Conservation (phyloP, 148 eudicot species). For the Talinum fruticosum region DNA sequence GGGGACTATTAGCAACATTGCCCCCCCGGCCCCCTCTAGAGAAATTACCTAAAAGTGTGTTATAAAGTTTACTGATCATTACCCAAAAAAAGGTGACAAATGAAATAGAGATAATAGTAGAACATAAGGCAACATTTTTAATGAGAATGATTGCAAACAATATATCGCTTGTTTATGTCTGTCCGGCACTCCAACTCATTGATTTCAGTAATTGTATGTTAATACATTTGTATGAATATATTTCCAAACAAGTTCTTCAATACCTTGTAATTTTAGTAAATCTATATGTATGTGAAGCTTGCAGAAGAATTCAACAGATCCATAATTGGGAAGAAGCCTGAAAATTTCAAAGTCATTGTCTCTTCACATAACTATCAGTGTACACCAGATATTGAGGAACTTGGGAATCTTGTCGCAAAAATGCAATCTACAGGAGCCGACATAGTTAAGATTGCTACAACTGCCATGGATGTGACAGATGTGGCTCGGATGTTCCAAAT, state of each 20-base stretch:
- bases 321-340: constrained; percentile 37
- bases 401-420: constrained; percentile 40
- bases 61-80: no score
- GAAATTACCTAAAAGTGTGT: no score
- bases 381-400: constrained; percentile 38
- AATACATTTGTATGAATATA: not conserved
- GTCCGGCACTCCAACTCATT: not conserved
- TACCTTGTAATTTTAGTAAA: not conserved
- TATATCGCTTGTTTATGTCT: not conserved
- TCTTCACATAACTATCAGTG: constrained; percentile 45
- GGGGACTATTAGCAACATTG: no score
- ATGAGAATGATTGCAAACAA: not conserved
- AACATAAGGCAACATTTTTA: not conserved
- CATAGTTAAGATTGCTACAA: constrained; percentile 35
- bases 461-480: constrained; percentile 30
- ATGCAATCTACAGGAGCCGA: constrained; percentile 60
- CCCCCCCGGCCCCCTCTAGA: no score
- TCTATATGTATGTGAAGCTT: constrained; percentile 25
- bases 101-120: not conserved
- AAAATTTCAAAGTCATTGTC: constrained; percentile 49
- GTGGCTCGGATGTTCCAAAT: constrained; percentile 32
- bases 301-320: constrained; percentile 37
- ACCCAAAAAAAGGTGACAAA: no score
- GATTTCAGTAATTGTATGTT: not conserved
- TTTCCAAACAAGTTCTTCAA: not conserved